Percentiles rank a stretch among this genome's conserved stretches.
These are phyloP conservation scores for Kuraishia capsulata DNA, from an alignment of 805 yeast genomes.

Conservation along the genomic window DNA sequence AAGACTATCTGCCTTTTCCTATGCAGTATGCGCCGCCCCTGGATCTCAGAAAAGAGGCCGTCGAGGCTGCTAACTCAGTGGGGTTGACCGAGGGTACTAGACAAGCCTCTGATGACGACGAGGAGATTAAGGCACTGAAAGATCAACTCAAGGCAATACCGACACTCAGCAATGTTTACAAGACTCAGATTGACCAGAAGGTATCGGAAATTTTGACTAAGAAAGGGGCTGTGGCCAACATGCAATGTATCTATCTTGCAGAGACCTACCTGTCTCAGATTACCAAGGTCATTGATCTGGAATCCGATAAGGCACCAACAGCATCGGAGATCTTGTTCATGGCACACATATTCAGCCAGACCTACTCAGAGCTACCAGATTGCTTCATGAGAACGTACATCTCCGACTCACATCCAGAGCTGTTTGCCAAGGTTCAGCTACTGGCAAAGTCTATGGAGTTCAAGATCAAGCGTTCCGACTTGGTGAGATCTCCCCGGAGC, in stretches of 20 bases:
- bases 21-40: conserved; percentile 66
- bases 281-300: not conserved
- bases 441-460: conserved; percentile 2
- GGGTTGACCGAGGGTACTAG: conserved; percentile 24
- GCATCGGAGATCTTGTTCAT: conserved; percentile 26
- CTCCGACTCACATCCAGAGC: conserved; percentile 19
- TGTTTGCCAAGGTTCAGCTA: conserved; percentile 6
- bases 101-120: conserved; percentile 15
- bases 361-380: conserved; percentile 27
- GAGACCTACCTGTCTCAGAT: conserved; percentile 1
- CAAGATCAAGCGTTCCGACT: conserved; percentile 1
- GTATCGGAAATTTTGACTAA: conserved; percentile 14
- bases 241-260: conserved; percentile 15
- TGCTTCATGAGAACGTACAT: conserved; percentile 28
- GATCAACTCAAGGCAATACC: conserved; percentile 18
- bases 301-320: not conserved
- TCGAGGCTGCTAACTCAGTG: conserved; percentile 17
- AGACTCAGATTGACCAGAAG: conserved; percentile 13
- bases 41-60: conserved; percentile 25
- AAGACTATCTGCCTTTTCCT: conserved; percentile 54
- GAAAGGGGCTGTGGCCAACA: conserved; percentile 19
- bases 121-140: conserved; percentile 14
- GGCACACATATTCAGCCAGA: conserved; percentile 26
- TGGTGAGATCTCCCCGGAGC: conserved; percentile 1
- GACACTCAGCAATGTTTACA: conserved; percentile 16